Evolutionary conservation across 345 rosid genomes (phyloP).

Genomic region (Pseudoturritis turrita): DNA sequence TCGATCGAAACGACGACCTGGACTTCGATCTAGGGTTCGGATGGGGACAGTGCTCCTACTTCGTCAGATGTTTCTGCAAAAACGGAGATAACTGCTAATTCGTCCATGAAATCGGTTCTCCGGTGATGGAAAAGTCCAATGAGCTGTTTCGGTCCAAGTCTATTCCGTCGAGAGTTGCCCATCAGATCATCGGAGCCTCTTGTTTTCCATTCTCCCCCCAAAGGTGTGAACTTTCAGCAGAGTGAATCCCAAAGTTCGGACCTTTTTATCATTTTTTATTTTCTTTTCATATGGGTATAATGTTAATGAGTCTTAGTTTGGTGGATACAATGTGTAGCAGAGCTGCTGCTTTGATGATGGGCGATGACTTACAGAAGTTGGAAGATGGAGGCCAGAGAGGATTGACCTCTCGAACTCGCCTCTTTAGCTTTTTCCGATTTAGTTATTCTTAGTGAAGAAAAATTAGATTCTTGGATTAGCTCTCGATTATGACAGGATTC

Average conservation of each 20-base stretch:
- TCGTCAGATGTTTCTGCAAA: not conserved
- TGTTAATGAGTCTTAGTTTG: no score
- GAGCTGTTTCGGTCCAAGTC: not conserved
- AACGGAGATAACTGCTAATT: not conserved
- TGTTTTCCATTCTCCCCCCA: conserved; percentile 43
- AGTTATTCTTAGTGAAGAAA: no score
- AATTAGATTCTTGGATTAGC: no score
- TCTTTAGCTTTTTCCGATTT: no score
- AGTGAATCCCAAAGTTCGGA: conserved; percentile 12
- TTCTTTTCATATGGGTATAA: no score
- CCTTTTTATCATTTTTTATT: not conserved
- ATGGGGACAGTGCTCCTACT: conserved; percentile 59
- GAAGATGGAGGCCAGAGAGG: conserved; percentile 33
- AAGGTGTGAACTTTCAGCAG: conserved; percentile 28
- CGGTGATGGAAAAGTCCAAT: conserved; percentile 39
- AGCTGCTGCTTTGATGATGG: conserved; percentile 44
- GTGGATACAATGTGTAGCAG: not conserved
- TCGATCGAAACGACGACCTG: no score
- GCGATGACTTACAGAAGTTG: conserved; percentile 54
- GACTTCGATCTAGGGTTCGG: conserved; percentile 45
- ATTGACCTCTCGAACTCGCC: conserved; percentile 43
- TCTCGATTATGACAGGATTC: no score
- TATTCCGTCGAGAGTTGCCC: conserved; percentile 22
- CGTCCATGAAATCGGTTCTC: not conserved
- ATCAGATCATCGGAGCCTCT: conserved; percentile 38